These are phyloP conservation scores for Linum tenue DNA, from an alignment of 345 rosid genomes.

Conservation along the genomic window DNA sequence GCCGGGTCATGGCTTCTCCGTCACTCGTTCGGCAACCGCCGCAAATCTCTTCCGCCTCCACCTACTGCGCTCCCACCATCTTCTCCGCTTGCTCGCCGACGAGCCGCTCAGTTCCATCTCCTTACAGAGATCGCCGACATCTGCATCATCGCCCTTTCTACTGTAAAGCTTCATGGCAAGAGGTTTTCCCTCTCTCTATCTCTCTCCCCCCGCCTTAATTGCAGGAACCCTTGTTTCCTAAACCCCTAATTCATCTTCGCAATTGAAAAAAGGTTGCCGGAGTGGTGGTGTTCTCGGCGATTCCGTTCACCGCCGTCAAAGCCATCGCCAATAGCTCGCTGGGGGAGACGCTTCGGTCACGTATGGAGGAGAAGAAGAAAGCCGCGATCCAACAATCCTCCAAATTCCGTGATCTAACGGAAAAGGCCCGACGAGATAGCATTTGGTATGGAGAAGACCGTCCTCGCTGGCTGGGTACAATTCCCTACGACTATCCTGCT, in stretches of 20 bases:
- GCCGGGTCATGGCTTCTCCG: not conserved
- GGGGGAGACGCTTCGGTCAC: conserved; percentile 59
- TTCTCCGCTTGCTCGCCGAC: not conserved
- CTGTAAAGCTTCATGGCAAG: conserved; percentile 87
- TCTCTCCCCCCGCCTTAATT: not conserved
- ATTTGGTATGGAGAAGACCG: conserved; percentile 83
- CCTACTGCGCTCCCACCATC: not conserved
- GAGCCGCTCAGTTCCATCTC: not conserved
- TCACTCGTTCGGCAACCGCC: not conserved
- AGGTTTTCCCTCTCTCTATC: conserved; percentile 27
- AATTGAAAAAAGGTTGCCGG: conserved; percentile 53
- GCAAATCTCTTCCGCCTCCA: too few species aligned
- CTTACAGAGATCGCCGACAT: conserved; percentile 52
- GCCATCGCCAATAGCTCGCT: conserved; percentile 84
- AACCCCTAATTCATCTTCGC: not conserved
- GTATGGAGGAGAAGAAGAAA: conserved; percentile 62
- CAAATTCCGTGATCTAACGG: conserved; percentile 48
- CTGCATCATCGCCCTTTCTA: conserved; percentile 43
- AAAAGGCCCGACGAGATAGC: conserved; percentile 63
- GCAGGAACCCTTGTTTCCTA: not conserved
- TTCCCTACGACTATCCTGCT: conserved; percentile 63
- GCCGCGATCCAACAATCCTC: conserved; percentile 47
- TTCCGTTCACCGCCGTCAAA: conserved; percentile 85
- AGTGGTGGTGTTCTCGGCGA: conserved; percentile 78
- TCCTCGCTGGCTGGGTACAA: conserved; percentile 95